A percentile compares a stretch with the other conserved stretches of the same genome.
Conservation (phyloP, 208 protist species). For the Tetramitus jugosus region DNA sequence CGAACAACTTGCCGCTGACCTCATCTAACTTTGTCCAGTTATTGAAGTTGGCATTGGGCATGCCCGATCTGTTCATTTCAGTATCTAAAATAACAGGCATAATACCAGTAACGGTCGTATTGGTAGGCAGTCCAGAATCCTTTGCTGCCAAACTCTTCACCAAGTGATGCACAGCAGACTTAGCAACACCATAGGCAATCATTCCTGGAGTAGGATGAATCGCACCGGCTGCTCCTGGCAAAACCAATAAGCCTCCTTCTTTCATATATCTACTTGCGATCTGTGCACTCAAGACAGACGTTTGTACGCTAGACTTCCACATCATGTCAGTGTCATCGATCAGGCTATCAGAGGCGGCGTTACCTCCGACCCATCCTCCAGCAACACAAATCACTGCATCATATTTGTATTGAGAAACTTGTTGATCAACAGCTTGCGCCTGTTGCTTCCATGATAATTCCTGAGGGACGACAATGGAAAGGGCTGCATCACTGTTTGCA, state of each 20-base stretch:
- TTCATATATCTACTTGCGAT: slow-evolving; percentile 45
- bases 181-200: slow-evolving; percentile 69
- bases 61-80: slow-evolving; percentile 47
- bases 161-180: slow-evolving; percentile 68
- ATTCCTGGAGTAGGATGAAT: slow-evolving; percentile 52
- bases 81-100: slow-evolving; percentile 63
- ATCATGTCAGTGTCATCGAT: slow-evolving; percentile 51
- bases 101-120: slow-evolving; percentile 49
- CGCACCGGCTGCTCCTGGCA: slow-evolving; percentile 53
- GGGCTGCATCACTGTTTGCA: background rate
- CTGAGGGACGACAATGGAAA: background rate
- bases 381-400: slow-evolving; percentile 65
- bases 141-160: slow-evolving; percentile 47
- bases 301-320: slow-evolving; percentile 59
- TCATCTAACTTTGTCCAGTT: slow-evolving; percentile 50
- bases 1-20: slow-evolving; percentile 39
- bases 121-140: slow-evolving; percentile 39
- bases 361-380: slow-evolving; percentile 57
- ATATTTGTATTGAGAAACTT: slow-evolving; percentile 28
- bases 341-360: slow-evolving; percentile 32
- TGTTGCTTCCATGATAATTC: background rate
- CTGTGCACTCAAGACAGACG: slow-evolving; percentile 55
- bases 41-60: slow-evolving; percentile 51
- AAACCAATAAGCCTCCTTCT: slow-evolving; percentile 45
- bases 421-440: background rate